Evolutionary conservation across 2,329 filamentous ascomycete genomes (phyloP).

Genomic region (Ploettnerulaceae sp.): DNA sequence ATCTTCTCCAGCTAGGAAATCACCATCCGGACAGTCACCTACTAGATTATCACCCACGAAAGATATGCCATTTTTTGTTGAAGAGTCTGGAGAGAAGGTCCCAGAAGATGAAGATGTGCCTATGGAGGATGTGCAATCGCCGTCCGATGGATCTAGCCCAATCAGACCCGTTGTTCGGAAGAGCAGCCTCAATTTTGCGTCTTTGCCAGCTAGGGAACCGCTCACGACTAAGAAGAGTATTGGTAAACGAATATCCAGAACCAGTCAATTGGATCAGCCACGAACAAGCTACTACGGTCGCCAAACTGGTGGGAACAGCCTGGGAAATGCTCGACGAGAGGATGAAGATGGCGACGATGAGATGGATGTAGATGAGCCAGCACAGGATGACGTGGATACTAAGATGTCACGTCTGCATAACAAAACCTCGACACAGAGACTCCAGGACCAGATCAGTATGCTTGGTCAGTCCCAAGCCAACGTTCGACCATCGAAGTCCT

Average conservation of each 20-base stretch:
- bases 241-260: constrained; percentile 66
- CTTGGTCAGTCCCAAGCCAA: constrained; percentile 49
- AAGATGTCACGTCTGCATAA: constrained; percentile 57
- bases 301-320: constrained; percentile 67
- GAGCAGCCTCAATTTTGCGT: constrained; percentile 92
- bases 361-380: constrained; percentile 41
- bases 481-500: constrained; percentile 33
- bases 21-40: constrained; percentile 9
- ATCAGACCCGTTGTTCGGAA: constrained; percentile 75
- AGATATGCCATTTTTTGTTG: constrained; percentile 3
- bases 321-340: constrained; percentile 47
- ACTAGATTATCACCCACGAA: constrained; percentile 14
- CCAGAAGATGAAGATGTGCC: constrained; percentile 28
- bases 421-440: constrained; percentile 87
- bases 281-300: constrained; percentile 70
- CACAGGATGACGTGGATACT: constrained; percentile 40
- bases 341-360: constrained; percentile 48
- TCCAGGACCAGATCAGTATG: constrained; percentile 88
- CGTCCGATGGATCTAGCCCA: constrained; percentile 68
- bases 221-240: constrained; percentile 79
- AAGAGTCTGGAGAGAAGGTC: constrained; percentile 1
- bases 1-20: constrained; percentile 9
- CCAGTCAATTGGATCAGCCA: constrained; percentile 71
- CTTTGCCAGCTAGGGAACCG: constrained; percentile 85
- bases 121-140: constrained; percentile 44